A percentile compares a stretch with the other conserved stretches of the same genome.
These are phyloP conservation scores for Orbilia brochopaga DNA, from an alignment of 2,329 filamentous ascomycete genomes.

Conservation along the genomic window DNA sequence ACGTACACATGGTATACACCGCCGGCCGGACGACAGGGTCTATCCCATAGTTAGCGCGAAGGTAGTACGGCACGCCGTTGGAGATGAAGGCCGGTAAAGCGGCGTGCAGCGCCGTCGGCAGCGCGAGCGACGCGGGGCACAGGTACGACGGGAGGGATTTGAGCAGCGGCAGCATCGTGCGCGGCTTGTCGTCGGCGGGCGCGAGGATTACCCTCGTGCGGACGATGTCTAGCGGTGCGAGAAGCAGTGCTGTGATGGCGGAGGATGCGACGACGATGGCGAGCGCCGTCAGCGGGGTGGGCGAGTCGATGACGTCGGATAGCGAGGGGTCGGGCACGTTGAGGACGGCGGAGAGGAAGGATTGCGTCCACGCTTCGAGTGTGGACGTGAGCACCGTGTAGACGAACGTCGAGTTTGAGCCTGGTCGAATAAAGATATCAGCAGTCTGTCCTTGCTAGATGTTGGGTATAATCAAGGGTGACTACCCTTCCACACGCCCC, in stretches of 20 bases:
- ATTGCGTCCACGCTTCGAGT: conserved; percentile 88
- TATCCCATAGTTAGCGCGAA: conserved; percentile 82
- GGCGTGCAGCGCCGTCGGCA: conserved; percentile 86
- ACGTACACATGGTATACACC: conserved; percentile 80
- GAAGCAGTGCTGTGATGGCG: conserved; percentile 74
- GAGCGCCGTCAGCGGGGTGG: conserved; percentile 81
- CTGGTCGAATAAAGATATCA: conserved; percentile 54
- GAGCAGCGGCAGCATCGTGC: conserved; percentile 78
- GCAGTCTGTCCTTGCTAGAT: neutral
- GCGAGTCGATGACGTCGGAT: conserved; percentile 77
- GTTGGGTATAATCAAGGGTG: too few species aligned
- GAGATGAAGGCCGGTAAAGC: conserved; percentile 82
- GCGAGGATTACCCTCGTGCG: conserved; percentile 88
- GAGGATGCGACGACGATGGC: conserved; percentile 72
- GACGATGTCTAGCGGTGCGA: conserved; percentile 87
- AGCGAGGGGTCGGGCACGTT: conserved; percentile 85
- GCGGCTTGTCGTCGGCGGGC: conserved; percentile 73
- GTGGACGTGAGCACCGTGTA: conserved; percentile 86
- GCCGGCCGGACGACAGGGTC: conserved; percentile 81
- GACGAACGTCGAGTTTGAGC: conserved; percentile 88
- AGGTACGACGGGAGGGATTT: conserved; percentile 78
- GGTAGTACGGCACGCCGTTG: conserved; percentile 79
- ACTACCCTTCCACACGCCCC: conserved; percentile 84
- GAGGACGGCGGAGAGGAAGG: conserved; percentile 85
- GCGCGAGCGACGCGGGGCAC: conserved; percentile 72